phyloP scores from a whole-genome alignment of 139 green algal genomes.

The Raphidocelis subcapitata region DNA sequence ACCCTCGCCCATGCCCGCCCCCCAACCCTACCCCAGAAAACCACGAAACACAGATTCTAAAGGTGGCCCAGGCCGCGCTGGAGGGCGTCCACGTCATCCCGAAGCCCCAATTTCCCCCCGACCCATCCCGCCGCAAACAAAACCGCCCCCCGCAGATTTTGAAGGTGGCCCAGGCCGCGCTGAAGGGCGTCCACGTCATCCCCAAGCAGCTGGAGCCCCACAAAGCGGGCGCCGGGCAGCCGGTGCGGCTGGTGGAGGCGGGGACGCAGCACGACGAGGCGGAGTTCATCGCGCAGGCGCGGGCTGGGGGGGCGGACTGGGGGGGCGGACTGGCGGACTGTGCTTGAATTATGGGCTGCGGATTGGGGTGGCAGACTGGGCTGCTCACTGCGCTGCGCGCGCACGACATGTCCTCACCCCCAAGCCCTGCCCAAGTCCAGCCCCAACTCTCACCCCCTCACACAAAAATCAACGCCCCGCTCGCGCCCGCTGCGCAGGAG shows the following conservation, averaged over 20 bases:
- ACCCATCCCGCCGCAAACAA: too few relatives aligned
- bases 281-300: conserved; percentile 17
- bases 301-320: neutral
- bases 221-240: neutral
- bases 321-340: neutral
- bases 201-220: conserved; percentile 1
- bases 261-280: conserved; percentile 20
- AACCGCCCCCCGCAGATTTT: conserved; percentile 17
- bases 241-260: conserved; percentile 15
- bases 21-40: too few relatives aligned
- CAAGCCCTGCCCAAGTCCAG: too few relatives aligned
- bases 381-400: too few relatives aligned
- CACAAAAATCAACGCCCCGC: too few relatives aligned
- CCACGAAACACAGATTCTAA: conserved; percentile 17
- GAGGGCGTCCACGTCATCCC: neutral
- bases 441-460: too few relatives aligned
- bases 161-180: conserved; percentile 5
- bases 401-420: too few relatives aligned
- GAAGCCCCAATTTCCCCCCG: too few relatives aligned
- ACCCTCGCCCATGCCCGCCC: too few relatives aligned
- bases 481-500: too few relatives aligned
- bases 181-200: neutral
- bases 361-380: neutral
- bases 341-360: neutral
- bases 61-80: conserved; percentile 12